A percentile compares a stretch with the other conserved stretches of the same genome.
These are phyloP conservation scores for Rhododendron simsii DNA, from an alignment of 148 eudicot genomes.

Conservation along the genomic window DNA sequence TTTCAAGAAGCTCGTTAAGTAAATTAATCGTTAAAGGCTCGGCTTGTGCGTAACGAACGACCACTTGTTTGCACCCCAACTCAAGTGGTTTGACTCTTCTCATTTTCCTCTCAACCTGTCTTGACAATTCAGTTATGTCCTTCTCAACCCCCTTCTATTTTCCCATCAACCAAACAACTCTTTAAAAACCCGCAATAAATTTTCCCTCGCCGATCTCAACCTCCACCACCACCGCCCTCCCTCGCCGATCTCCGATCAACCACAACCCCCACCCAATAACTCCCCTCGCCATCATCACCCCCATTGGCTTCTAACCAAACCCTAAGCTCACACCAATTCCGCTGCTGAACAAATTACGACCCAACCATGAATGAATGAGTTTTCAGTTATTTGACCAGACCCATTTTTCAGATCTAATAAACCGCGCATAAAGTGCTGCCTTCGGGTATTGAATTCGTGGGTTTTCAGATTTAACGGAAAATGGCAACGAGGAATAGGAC, in stretches of 20 bases:
- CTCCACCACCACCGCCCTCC: neutral
- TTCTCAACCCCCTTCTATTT: neutral
- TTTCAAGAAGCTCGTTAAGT: too few relatives aligned
- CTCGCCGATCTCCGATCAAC: neutral
- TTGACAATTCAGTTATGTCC: neutral
- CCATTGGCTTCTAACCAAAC: neutral
- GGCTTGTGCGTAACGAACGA: too few relatives aligned
- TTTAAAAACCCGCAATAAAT: neutral
- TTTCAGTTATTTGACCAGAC: neutral
- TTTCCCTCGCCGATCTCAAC: neutral
- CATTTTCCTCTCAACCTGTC: neutral
- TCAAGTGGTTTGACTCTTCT: neutral
- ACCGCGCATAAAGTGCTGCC: neutral
- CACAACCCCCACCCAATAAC: neutral
- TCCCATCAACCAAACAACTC: constrained; percentile 1
- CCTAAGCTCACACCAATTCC: neutral
- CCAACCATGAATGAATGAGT: neutral
- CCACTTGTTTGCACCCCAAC: neutral
- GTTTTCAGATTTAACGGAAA: neutral
- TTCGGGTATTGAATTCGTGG: neutral
- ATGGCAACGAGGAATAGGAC: constrained; percentile 88
- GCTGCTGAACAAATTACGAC: neutral
- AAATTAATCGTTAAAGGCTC: too few relatives aligned
- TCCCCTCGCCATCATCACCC: neutral
- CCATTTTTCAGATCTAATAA: neutral